phyloP scores from a whole-genome alignment of 495 filamentous ascomycete species.

The Bacidia gigantensis region DNA sequence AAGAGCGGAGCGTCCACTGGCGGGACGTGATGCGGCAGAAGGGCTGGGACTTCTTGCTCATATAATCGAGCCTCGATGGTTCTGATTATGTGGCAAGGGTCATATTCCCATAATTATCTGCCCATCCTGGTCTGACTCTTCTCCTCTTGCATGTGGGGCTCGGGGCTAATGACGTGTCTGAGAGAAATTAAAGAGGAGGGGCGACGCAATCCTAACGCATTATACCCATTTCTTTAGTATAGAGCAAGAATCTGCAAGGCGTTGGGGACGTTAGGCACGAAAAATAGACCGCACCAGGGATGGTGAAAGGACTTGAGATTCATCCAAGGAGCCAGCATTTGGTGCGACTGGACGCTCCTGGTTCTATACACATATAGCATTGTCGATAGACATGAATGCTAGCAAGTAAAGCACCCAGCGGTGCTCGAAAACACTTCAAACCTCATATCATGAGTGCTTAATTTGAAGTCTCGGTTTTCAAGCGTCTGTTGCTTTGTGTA shows the following conservation, averaged over 20 bases:
- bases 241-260: conserved; percentile 8
- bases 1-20: conserved; percentile 69
- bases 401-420: conserved; percentile 1
- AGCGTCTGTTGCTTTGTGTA: too few relatives aligned
- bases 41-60: conserved; percentile 83
- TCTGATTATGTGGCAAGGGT: conserved; percentile 12
- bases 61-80: conserved; percentile 40
- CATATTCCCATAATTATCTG: conserved; percentile 21
- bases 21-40: conserved; percentile 86
- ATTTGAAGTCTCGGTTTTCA: too few relatives aligned
- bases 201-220: not conserved
- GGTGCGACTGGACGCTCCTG: not conserved
- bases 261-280: conserved; percentile 4
- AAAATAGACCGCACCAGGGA: not conserved
- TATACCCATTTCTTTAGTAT: conserved; percentile 12
- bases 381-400: not conserved
- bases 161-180: not conserved
- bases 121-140: conserved; percentile 19
- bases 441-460: too few relatives aligned
- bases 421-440: not conserved
- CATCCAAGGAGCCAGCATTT: not conserved
- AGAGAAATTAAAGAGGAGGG: not conserved
- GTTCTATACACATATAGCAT: not conserved
- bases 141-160: conserved; percentile 4
- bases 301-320: not conserved